Percentiles rank a stretch among this genome's conserved stretches.
phyloP scores from a whole-genome alignment of 805 yeast species.

The Schwanniomyces vanrijiae region DNA sequence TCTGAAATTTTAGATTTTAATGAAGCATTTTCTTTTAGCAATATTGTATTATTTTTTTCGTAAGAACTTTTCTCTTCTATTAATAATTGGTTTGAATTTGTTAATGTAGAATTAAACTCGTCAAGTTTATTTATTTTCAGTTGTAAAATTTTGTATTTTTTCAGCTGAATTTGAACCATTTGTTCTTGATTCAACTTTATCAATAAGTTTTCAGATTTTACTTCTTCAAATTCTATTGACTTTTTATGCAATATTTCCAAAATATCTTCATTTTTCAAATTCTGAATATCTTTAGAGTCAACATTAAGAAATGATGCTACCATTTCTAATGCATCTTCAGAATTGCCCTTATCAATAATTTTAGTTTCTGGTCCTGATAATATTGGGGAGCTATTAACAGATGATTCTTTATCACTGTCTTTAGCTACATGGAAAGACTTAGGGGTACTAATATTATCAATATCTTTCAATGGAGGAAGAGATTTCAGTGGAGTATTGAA shows the following conservation, averaged over 20 bases:
- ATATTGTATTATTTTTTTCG: conserved; percentile 11
- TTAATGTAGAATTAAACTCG: conserved; percentile 21
- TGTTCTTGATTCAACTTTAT: conserved; percentile 37
- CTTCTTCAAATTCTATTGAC: conserved; percentile 27
- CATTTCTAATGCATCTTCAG: conserved; percentile 12
- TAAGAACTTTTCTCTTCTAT: conserved; percentile 8
- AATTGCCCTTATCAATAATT: conserved; percentile 4
- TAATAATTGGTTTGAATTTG: conserved; percentile 15
- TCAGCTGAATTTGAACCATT: conserved; percentile 22
- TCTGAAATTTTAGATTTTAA: conserved; percentile 15
- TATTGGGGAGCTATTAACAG: conserved; percentile 22
- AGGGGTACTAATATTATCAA: conserved; percentile 41
- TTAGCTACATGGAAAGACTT: conserved; percentile 41
- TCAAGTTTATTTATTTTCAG: conserved; percentile 17
- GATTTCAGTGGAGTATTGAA: conserved; percentile 42
- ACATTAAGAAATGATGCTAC: conserved; percentile 28
- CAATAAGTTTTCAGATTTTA: conserved; percentile 30
- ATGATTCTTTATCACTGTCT: conserved; percentile 19
- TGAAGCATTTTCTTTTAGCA: conserved; percentile 12
- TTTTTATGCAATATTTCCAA: conserved; percentile 22
- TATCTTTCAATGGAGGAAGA: conserved; percentile 43
- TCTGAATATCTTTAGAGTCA: conserved; percentile 13
- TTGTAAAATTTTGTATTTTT: conserved; percentile 19
- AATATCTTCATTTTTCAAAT: conserved; percentile 10
- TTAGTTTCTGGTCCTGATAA: conserved; percentile 6